phyloP scores from a whole-genome alignment of 2,329 filamentous ascomycete genomes.

The Xylariaceae sp. region DNA sequence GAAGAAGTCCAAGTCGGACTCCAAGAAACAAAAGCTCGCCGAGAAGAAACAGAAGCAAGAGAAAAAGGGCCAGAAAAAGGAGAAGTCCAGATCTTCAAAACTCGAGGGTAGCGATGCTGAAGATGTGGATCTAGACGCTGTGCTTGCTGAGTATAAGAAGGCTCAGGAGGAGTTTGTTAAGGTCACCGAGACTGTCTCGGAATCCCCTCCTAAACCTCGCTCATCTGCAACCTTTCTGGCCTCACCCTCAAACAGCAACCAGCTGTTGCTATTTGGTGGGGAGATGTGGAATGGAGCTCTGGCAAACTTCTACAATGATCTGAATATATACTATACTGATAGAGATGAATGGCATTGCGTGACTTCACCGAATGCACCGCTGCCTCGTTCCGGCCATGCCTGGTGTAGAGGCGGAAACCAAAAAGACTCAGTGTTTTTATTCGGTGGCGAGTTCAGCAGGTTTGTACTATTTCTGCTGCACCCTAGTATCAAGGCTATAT shows the following conservation, averaged over 20 bases:
- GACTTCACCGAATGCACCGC: slow-evolving; percentile 86
- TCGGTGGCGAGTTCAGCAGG: slow-evolving; percentile 94
- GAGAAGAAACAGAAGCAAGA: slow-evolving; percentile 78
- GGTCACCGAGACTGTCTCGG: slow-evolving; percentile 77
- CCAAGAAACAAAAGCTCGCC: slow-evolving; percentile 53
- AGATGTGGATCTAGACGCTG: slow-evolving; percentile 89
- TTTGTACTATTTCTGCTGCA: slow-evolving; percentile 20
- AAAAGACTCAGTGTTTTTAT: slow-evolving; percentile 82
- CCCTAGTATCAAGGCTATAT: not conserved
- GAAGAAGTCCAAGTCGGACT: slow-evolving; percentile 46
- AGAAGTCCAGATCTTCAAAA: slow-evolving; percentile 70
- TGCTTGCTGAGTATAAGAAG: slow-evolving; percentile 89
- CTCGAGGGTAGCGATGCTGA: slow-evolving; percentile 84
- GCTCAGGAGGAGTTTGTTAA: slow-evolving; percentile 94
- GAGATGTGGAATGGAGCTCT: slow-evolving; percentile 94
- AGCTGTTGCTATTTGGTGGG: slow-evolving; percentile 88
- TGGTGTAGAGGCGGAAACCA: slow-evolving; percentile 88
- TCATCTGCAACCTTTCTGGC: slow-evolving; percentile 82
- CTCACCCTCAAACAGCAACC: slow-evolving; percentile 82
- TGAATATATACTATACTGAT: slow-evolving; percentile 74
- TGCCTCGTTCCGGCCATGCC: slow-evolving; percentile 90
- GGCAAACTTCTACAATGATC: slow-evolving; percentile 71
- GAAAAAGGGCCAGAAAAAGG: slow-evolving; percentile 87
- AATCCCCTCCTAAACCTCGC: slow-evolving; percentile 74
- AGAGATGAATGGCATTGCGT: slow-evolving; percentile 89